phyloP scores from a whole-genome alignment of 352 stramenopile species.

The Phytophthora pluvialis region DNA sequence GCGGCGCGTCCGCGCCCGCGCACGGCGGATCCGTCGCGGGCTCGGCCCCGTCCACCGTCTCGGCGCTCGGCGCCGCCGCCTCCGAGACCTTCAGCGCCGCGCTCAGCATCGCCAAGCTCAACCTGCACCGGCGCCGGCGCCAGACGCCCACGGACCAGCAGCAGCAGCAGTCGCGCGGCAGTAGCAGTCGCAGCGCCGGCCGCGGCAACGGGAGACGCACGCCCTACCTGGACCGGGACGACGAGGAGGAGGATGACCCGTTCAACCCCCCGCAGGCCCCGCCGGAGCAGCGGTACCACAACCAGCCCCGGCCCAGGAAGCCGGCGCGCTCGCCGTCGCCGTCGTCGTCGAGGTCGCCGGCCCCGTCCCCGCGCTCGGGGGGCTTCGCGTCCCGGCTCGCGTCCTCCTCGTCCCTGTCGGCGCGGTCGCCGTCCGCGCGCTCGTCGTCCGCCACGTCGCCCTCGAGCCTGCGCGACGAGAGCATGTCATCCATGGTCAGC shows the following conservation, averaged over 20 bases:
- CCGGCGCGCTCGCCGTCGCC: conserved; percentile 15
- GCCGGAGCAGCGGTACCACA: conserved; percentile 16
- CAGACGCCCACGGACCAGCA: conserved; percentile 31
- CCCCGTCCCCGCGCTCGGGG: conserved; percentile 14
- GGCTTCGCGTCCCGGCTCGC: conserved; percentile 21
- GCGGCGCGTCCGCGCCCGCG: conserved; percentile 26
- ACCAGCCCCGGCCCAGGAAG: conserved; percentile 20
- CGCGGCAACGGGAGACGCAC: conserved; percentile 12
- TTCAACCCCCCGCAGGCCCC: conserved; percentile 28
- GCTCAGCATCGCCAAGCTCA: conserved; percentile 41
- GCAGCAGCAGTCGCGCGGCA: neutral
- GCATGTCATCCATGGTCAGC: conserved; percentile 33
- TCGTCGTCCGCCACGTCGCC: conserved; percentile 37
- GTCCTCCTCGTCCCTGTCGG: conserved; percentile 17
- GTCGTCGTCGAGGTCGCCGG: conserved; percentile 19
- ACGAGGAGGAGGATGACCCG: conserved; percentile 36
- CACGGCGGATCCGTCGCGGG: conserved; percentile 11
- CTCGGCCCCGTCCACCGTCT: conserved; percentile 38
- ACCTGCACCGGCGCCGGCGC: conserved; percentile 36
- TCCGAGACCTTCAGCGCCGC: conserved; percentile 41
- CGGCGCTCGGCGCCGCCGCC: conserved; percentile 31
- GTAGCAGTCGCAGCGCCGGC: conserved; percentile 2
- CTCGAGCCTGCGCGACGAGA: conserved; percentile 39
- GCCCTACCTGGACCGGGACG: conserved; percentile 34
- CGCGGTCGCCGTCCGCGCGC: conserved; percentile 22